phyloP scores from a whole-genome alignment of 1,284 basidiomycete genomes.

The Gymnopus androsaceus region DNA sequence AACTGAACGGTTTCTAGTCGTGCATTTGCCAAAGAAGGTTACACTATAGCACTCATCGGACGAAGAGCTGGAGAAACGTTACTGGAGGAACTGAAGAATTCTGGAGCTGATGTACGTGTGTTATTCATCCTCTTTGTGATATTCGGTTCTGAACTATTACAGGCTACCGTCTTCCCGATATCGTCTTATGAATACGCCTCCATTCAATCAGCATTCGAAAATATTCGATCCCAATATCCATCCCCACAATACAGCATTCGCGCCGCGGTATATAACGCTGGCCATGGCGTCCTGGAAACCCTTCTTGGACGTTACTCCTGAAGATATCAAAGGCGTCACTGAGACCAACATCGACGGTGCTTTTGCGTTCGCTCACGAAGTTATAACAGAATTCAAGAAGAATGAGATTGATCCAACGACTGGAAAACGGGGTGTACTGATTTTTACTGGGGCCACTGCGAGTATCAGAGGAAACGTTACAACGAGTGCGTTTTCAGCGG shows the following conservation, averaged over 20 bases:
- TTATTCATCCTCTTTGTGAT: background rate
- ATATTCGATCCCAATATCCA: constrained; percentile 55
- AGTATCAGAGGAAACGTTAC: constrained; percentile 62
- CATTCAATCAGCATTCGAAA: constrained; percentile 54
- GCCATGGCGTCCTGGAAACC: constrained; percentile 59
- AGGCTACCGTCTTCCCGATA: constrained; percentile 67
- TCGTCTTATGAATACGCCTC: constrained; percentile 54
- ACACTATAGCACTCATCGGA: constrained; percentile 69
- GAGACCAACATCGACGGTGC: constrained; percentile 62
- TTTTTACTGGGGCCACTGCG: constrained; percentile 81
- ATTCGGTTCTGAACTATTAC: background rate
- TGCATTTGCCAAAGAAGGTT: constrained; percentile 65
- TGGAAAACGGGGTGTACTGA: constrained; percentile 62
- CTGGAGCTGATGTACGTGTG: constrained; percentile 61
- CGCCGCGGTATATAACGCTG: constrained; percentile 70
- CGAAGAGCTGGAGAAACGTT: constrained; percentile 56
- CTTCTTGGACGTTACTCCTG: constrained; percentile 67
- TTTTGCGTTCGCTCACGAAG: constrained; percentile 69
- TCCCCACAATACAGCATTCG: constrained; percentile 52
- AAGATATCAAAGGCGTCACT: constrained; percentile 51
- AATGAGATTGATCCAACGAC: constrained; percentile 40
- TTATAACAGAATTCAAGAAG: constrained; percentile 62
- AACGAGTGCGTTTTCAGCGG: constrained; percentile 69
- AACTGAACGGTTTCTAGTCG: constrained; percentile 41
- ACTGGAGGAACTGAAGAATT: constrained; percentile 54